Percentiles rank a stretch among this genome's conserved stretches.
These are phyloP conservation scores for Aspergillus caelatus DNA, from an alignment of 2,329 filamentous ascomycete genomes.

Conservation along the genomic window DNA sequence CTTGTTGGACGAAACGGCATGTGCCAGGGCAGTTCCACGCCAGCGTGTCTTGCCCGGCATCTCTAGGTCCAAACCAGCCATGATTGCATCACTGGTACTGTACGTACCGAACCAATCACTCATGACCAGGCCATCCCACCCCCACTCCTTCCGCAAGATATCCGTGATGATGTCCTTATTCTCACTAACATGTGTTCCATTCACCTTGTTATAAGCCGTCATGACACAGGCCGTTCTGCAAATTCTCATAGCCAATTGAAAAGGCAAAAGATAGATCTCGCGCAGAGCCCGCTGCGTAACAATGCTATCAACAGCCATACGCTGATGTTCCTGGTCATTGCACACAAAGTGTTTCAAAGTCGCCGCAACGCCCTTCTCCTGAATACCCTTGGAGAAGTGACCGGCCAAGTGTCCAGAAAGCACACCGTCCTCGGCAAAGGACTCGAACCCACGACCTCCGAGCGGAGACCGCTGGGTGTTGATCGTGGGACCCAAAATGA, in stretches of 20 bases:
- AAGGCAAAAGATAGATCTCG: conserved; percentile 67
- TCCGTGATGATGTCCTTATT: conserved; percentile 44
- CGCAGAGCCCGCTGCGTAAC: conserved; percentile 57
- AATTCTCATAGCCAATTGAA: conserved; percentile 62
- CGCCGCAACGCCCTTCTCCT: conserved; percentile 73
- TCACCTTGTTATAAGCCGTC: conserved; percentile 62
- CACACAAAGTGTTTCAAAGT: conserved; percentile 70
- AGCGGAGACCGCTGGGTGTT: conserved; percentile 82
- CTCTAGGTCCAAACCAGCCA: conserved; percentile 51
- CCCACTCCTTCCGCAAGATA: conserved; percentile 51
- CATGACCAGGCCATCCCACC: conserved; percentile 50
- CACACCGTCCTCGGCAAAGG: conserved; percentile 80
- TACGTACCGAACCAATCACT: conserved; percentile 54
- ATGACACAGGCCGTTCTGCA: conserved; percentile 60
- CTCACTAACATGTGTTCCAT: conserved; percentile 52
- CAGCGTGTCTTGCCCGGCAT: conserved; percentile 52
- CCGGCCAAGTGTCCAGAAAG: conserved; percentile 74
- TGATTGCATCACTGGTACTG: conserved; percentile 47
- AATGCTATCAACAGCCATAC: conserved; percentile 46
- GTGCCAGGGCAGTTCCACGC: conserved; percentile 43
- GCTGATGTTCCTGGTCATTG: conserved; percentile 52
- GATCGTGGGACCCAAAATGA: conserved; percentile 75
- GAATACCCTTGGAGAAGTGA: conserved; percentile 71
- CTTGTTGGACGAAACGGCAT: conserved; percentile 59
- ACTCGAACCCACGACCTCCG: conserved; percentile 85